Percentiles rank a stretch among this genome's conserved stretches.
Conservation (phyloP, 2,329 filamentous ascomycete genomes). For the Alternaria burnsii region DNA sequence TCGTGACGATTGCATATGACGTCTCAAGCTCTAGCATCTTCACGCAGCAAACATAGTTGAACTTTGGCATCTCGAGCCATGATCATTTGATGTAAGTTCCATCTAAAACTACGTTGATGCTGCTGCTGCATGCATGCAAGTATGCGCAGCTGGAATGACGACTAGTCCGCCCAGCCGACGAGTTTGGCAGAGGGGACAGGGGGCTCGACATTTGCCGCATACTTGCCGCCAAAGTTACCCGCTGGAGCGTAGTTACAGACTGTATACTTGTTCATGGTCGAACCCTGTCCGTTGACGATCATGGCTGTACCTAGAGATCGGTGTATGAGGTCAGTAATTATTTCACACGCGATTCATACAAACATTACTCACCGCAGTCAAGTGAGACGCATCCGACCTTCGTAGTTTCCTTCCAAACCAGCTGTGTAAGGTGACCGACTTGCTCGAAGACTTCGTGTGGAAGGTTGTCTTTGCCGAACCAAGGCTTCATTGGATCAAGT, state of each 20-base stretch:
- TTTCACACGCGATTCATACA: too few relatives aligned
- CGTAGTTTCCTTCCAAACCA: constrained; percentile 51
- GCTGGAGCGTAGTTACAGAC: constrained; percentile 87
- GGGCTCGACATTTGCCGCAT: constrained; percentile 60
- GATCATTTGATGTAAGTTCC: not conserved
- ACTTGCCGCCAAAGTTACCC: constrained; percentile 67
- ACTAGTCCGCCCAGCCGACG: constrained; percentile 42
- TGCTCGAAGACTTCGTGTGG: constrained; percentile 58
- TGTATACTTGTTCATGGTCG: constrained; percentile 58
- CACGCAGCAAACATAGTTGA: not conserved
- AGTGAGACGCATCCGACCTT: constrained; percentile 48
- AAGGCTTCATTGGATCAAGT: constrained; percentile 63
- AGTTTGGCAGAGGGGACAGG: constrained; percentile 44
- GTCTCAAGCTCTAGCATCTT: not conserved
- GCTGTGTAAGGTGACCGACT: constrained; percentile 49
- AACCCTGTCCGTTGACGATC: constrained; percentile 28
- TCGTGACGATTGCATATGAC: not conserved
- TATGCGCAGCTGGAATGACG: constrained; percentile 14
- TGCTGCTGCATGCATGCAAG: constrained; percentile 3
- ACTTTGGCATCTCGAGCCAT: not conserved
- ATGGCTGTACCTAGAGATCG: constrained; percentile 19
- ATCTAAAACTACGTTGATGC: constrained; percentile 1
- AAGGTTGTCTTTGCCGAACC: constrained; percentile 65
- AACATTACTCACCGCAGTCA: constrained; percentile 31
- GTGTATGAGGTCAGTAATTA: too few relatives aligned